Percentiles rank a stretch among this genome's conserved stretches.
Evolutionary conservation across 106 monocot species (phyloP).

Genomic region (Apostasia shenzhenica): DNA sequence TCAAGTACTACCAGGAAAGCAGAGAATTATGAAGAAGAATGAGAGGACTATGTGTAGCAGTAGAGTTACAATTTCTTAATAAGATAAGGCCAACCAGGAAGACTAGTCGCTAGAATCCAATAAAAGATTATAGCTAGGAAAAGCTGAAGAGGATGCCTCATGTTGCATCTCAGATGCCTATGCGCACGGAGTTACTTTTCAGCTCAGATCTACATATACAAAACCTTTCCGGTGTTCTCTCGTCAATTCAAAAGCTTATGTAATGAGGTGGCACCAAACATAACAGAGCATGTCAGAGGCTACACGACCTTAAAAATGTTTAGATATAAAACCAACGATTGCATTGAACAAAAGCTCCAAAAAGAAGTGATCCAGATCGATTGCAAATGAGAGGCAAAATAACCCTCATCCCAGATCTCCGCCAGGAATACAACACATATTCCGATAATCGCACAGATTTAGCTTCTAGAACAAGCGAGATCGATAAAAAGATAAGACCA

Average conservation of each 20-base stretch:
- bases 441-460: background rate
- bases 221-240: background rate
- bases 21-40: too few species aligned
- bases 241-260: background rate
- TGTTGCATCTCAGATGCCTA: too few species aligned
- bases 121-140: too few species aligned
- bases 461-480: background rate
- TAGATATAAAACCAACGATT: background rate
- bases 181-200: background rate
- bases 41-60: too few species aligned
- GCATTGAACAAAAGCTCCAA: background rate
- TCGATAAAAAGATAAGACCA: background rate
- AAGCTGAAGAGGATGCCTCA: too few species aligned
- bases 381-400: background rate
- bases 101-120: too few species aligned
- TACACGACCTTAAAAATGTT: background rate
- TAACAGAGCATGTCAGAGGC: background rate
- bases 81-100: too few species aligned
- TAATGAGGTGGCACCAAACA: background rate
- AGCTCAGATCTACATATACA: background rate
- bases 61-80: too few species aligned
- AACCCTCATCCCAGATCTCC: background rate
- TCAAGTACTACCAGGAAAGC: too few species aligned
- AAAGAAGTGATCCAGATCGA: background rate
- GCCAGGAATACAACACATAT: background rate